These are phyloP conservation scores for Metarhizium guizhouense DNA, from an alignment of 2,329 filamentous ascomycete genomes.

Conservation along the genomic window DNA sequence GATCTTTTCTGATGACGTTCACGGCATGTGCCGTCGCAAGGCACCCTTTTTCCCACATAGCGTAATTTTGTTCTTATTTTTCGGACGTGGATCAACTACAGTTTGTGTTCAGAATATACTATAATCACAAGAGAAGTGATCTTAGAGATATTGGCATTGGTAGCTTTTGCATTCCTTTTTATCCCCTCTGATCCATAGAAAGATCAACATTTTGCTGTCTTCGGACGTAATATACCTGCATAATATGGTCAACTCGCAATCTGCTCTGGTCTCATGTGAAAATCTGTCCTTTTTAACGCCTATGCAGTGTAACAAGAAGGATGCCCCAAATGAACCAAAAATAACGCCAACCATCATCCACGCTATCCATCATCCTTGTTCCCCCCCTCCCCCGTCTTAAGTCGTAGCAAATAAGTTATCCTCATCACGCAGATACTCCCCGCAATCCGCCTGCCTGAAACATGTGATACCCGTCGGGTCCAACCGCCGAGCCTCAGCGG, in stretches of 20 bases:
- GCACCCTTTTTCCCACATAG: not conserved
- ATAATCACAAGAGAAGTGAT: not conserved
- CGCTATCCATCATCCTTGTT: not conserved
- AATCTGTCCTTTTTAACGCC: not conserved
- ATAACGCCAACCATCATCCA: not conserved
- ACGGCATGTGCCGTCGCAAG: not conserved
- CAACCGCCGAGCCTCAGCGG: slow-evolving; percentile 70
- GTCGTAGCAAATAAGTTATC: slow-evolving; percentile 45
- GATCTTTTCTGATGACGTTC: slow-evolving; percentile 7
- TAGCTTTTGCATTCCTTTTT: not conserved
- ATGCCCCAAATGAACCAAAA: not conserved
- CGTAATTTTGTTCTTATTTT: not conserved
- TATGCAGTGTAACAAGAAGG: not conserved
- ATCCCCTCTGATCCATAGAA: not conserved
- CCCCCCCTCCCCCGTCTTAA: not conserved
- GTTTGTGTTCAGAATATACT: not conserved
- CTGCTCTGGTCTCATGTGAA: not conserved
- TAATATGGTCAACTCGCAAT: not conserved
- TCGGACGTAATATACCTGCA: not conserved
- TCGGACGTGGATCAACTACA: not conserved
- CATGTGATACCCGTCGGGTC: slow-evolving; percentile 86
- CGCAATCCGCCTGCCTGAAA: slow-evolving; percentile 88
- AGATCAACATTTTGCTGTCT: not conserved
- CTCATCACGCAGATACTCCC: slow-evolving; percentile 86
- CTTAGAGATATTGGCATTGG: not conserved